Evolutionary conservation across 208 protist species (phyloP).

Genomic region (Wallacemonas sp.): DNA sequence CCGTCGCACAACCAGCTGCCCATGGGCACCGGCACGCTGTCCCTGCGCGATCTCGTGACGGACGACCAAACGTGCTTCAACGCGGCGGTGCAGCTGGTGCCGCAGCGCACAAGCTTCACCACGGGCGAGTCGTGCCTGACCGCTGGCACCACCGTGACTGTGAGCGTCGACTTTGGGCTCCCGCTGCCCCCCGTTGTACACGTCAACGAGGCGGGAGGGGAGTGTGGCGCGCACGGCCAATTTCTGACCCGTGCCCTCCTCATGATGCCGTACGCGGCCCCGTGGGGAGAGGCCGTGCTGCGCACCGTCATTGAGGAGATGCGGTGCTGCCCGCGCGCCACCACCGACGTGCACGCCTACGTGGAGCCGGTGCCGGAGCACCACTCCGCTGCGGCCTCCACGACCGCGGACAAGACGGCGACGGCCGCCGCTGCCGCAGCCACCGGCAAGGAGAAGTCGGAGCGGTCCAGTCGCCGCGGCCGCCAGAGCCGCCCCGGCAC

Average conservation of each 20-base stretch:
- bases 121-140: slow-evolving; percentile 49
- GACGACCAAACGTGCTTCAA: slow-evolving; percentile 43
- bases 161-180: slow-evolving; percentile 66
- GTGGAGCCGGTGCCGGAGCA: neutral
- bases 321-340: slow-evolving; percentile 17
- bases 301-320: slow-evolving; percentile 44
- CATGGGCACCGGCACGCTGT: slow-evolving; percentile 55
- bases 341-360: slow-evolving; percentile 41
- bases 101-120: slow-evolving; percentile 23
- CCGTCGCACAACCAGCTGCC: slow-evolving; percentile 19
- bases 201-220: slow-evolving; percentile 47
- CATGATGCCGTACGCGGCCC: slow-evolving; percentile 64
- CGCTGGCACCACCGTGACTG: slow-evolving; percentile 38
- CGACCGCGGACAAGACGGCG: neutral
- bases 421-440: neutral
- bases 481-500: slow-evolving; percentile 18
- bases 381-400: neutral
- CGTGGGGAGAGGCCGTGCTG: slow-evolving; percentile 52
- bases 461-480: slow-evolving; percentile 9
- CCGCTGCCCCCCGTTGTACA: slow-evolving; percentile 58
- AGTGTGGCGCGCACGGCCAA: slow-evolving; percentile 19
- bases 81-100: slow-evolving; percentile 44
- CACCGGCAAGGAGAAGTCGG: slow-evolving; percentile 18
- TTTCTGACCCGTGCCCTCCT: slow-evolving; percentile 74
- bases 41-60: slow-evolving; percentile 46